A percentile compares a stretch with the other conserved stretches of the same genome.
These are phyloP conservation scores for Cadophora malorum DNA, from an alignment of 2,329 filamentous ascomycete species.

Conservation along the genomic window DNA sequence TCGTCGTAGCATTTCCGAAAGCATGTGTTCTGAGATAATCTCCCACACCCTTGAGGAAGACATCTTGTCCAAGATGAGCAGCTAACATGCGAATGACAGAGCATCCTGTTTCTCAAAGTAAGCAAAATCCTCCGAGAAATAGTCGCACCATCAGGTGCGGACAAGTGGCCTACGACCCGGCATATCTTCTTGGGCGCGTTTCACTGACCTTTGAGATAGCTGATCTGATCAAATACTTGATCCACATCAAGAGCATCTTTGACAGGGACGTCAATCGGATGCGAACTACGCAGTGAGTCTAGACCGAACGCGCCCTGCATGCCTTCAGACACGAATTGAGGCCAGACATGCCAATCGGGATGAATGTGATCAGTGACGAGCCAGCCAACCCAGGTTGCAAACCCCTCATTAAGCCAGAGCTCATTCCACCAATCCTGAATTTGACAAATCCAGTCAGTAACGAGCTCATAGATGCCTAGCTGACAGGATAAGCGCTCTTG, in stretches of 20 bases:
- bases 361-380: slow-evolving; percentile 77
- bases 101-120: slow-evolving; percentile 57
- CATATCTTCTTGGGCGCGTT: no score
- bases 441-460: background rate
- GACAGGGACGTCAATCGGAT: slow-evolving; percentile 95
- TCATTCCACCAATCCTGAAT: slow-evolving; percentile 79
- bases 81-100: slow-evolving; percentile 97
- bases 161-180: no score
- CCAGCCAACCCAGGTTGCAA: slow-evolving; percentile 99
- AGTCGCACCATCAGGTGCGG: no score
- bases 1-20: slow-evolving; percentile 89
- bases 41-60: slow-evolving; percentile 88
- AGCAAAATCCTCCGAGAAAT: background rate
- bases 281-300: slow-evolving; percentile 88
- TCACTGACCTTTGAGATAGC: slow-evolving; percentile 77
- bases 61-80: slow-evolving; percentile 84
- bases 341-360: slow-evolving; percentile 98
- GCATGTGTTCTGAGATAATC: slow-evolving; percentile 88
- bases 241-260: slow-evolving; percentile 94
- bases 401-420: slow-evolving; percentile 87
- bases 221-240: slow-evolving; percentile 97
- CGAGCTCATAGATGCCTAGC: background rate
- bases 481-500: no score
- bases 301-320: slow-evolving; percentile 91
- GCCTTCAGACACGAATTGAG: slow-evolving; percentile 94